Evolutionary conservation across 495 filamentous ascomycete genomes (phyloP), one percentile per base, ranked within the genome.

Genomic region (Parathielavia appendiculata): DNA sequence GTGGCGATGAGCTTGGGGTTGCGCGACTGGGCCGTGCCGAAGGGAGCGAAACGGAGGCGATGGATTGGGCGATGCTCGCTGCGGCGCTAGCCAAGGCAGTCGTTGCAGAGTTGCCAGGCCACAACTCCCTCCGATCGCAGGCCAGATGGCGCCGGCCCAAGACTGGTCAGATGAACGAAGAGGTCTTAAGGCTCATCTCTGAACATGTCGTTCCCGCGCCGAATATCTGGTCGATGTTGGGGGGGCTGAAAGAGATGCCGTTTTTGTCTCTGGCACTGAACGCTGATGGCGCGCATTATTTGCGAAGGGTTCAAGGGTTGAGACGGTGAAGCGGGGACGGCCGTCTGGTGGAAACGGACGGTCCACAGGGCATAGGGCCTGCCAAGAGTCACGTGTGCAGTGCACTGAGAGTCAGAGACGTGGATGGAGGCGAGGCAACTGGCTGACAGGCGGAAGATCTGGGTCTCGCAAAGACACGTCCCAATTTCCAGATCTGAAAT

Each of bases 1-100:
- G 39, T 44, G 39, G 41, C n/a, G 39, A 41, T 2, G 23, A 13
- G 30, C 12, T 14, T 11, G 30, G 13, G 35, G 34, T 11, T 38
- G 20, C 22, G 48, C 38, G 12, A 14, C 17, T 46, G 36, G 39
- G 22, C 56, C 46, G 58, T 36, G 13, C 51, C 45, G 58, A 54
- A 45, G 57, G 40, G n/a, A 17, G 54, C 52, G 58, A 55, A 61
- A 51, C 47, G 56, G 59, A 60, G 44, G 58, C 51, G 53, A 61
- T 52, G 26, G 26, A 30, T 30, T 30, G 26, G 26, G 26, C 26
- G 26, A 30, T 30, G 26, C 26, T 30, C 46, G n/a, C n/a, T n/a
- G n/a, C n/a, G 26, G 26, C 26, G 26, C 26, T 30, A 30, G 6
- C 26, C 2, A 30, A 6, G 26, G 26, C 26, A 30, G 26, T 30